Evolutionary conservation across 2,329 filamentous ascomycete genomes (phyloP).

Genomic region (Bipolaris bicolor): DNA sequence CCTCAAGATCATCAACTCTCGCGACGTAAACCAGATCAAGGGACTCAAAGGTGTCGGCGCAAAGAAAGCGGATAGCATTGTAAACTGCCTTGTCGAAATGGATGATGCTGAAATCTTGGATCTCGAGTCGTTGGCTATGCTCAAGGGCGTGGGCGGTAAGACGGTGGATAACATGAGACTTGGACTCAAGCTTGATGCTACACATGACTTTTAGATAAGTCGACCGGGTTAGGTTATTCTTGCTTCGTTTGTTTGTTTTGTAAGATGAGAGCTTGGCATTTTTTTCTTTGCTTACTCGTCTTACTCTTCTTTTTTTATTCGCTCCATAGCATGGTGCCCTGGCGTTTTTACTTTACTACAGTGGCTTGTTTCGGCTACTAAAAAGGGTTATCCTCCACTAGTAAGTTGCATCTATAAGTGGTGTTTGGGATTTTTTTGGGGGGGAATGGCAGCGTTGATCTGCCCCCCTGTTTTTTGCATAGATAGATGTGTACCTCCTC

Average conservation of each 20-base stretch:
- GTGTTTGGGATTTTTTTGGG: conserved; percentile 4
- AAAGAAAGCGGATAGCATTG: conserved; percentile 69
- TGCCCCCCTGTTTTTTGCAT: background rate
- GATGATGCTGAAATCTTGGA: conserved; percentile 52
- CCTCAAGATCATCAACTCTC: conserved; percentile 74
- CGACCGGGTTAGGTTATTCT: background rate
- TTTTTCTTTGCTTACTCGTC: background rate
- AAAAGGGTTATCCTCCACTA: background rate
- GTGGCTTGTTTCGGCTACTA: background rate
- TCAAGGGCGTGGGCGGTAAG: conserved; percentile 58
- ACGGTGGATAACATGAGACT: conserved; percentile 59
- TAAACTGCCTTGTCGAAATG: conserved; percentile 56
- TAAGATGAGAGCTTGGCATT: background rate
- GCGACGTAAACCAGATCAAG: conserved; percentile 69
- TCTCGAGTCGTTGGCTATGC: conserved; percentile 52
- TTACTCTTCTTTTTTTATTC: background rate
- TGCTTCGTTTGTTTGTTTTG: background rate
- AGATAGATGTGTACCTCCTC: no score
- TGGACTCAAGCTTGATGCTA: conserved; percentile 39
- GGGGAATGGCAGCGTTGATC: background rate
- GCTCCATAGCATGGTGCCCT: conserved; percentile 31
- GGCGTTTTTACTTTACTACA: background rate
- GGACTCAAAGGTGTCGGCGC: conserved; percentile 72
- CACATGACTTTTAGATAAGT: conserved; percentile 34
- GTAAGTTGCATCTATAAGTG: conserved; percentile 2